Evolutionary conservation across 805 yeast species (phyloP), one percentile per base, ranked within the genome.

Genomic region (Wickerhamiella dianesei): DNA sequence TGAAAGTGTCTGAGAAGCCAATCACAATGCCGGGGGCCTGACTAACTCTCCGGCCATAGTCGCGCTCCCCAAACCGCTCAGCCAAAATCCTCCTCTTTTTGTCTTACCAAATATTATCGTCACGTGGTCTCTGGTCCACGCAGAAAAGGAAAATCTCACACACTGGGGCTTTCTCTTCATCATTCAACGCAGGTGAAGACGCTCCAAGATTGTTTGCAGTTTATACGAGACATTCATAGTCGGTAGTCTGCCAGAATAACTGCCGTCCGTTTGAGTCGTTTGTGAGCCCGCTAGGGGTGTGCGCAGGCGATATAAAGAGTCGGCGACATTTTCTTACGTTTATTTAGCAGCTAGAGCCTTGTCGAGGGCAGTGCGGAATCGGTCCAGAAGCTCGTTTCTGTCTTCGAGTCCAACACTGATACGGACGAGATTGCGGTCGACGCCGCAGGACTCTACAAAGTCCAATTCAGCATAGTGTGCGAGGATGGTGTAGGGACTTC

Each of bases 341-440:
- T 17, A 8, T n/a, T 4, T 17, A 35, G 21, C 17, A 21, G 6
- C 41, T 14, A 39, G 16, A 6, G 57, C 59, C 14, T 49, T 51
- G 17, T 49, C 73, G 45, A 83, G 66, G 8, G 84, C 84, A 12
- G 66, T 62, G 48, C 69, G 61, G 55, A 83, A 68, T 2, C 68
- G 69, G 2, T 59, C 59, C 8, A 76, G 52, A 51, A 88, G 70
- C 40, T 76, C 79, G 2, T 70, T 71, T 37, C 72, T 69, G 41
- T 80, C 84, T 61, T 88, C 97, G 44, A 87, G 67, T 0, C 97
- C 97, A 47, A 88, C 74, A 61, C 94, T 82, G 47, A 88, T 72
- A 60, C 96, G 71, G 43, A 88, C 78, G 51, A 88, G 65, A 59
- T 80, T 73, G 50, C 78, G 68, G 59, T 84, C 94, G 29, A 87